These are phyloP conservation scores for Amanita pallidorosea DNA, from an alignment of 768 basidiomycete species.

Conservation along the genomic window DNA sequence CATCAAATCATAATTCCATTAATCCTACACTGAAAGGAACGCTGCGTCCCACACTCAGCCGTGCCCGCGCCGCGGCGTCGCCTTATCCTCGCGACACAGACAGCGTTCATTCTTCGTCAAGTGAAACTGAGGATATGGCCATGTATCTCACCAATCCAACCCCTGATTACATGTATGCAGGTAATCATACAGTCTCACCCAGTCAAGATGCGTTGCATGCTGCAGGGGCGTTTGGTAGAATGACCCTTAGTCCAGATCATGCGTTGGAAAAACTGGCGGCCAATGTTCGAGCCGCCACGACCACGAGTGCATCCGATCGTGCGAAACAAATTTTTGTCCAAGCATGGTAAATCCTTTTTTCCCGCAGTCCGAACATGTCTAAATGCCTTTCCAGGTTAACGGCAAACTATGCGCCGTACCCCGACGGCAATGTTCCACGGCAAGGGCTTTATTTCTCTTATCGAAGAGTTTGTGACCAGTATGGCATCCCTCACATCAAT, in stretches of 20 bases:
- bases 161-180: conserved; percentile 62
- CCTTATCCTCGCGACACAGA: conserved; percentile 82
- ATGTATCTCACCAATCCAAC: conserved; percentile 54
- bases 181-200: conserved; percentile 33
- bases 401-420: conserved; percentile 84
- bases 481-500: conserved; percentile 90
- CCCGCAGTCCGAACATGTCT: conserved; percentile 9
- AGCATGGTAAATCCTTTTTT: conserved; percentile 53
- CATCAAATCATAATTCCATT: conserved; percentile 64
- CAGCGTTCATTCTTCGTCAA: conserved; percentile 79
- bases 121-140: conserved; percentile 81
- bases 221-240: conserved; percentile 64
- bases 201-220: conserved; percentile 50
- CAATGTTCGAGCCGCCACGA: conserved; percentile 81
- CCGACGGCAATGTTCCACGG: conserved; percentile 87
- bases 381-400: conserved; percentile 47
- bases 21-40: conserved; percentile 74
- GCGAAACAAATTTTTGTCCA: conserved; percentile 92
- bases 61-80: conserved; percentile 71
- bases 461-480: conserved; percentile 82
- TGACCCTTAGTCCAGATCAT: conserved; percentile 69
- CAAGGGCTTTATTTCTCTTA: conserved; percentile 94
- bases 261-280: conserved; percentile 78
- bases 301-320: conserved; percentile 83
- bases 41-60: conserved; percentile 64